These are phyloP conservation scores for Dothiorella sarmentorum DNA, from an alignment of 2,329 filamentous ascomycete species.

Conservation along the genomic window DNA sequence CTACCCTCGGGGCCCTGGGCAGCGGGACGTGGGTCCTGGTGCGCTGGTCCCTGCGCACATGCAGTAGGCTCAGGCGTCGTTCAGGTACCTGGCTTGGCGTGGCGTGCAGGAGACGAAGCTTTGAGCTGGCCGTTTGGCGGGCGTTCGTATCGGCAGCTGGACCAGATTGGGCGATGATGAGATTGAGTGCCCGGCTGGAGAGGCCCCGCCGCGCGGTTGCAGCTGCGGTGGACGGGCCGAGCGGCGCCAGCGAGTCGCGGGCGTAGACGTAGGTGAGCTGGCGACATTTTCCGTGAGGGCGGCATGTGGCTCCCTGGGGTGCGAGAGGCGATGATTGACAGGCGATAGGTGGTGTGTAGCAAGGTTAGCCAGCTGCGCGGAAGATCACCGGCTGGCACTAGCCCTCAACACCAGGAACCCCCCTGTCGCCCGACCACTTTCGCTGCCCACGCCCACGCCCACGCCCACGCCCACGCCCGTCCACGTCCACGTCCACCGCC, in stretches of 20 bases:
- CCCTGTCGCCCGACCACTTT: background rate
- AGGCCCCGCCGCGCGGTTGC: no score
- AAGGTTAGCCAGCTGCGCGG: no score
- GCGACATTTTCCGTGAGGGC: no score
- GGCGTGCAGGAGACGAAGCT: conserved; percentile 6
- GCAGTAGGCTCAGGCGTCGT: background rate
- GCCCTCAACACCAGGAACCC: background rate
- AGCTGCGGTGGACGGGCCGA: background rate
- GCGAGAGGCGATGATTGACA: conserved; percentile 1
- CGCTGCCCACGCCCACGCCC: background rate
- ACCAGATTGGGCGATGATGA: background rate
- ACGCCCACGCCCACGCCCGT: background rate
- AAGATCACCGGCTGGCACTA: background rate
- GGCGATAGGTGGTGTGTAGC: background rate
- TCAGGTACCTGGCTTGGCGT: conserved; percentile 16
- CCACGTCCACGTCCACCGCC: background rate
- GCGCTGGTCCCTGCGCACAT: conserved; percentile 9
- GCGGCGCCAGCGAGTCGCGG: background rate
- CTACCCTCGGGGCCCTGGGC: background rate
- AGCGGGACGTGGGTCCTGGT: conserved; percentile 1
- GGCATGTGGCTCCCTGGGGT: background rate
- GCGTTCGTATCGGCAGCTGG: conserved; percentile 4
- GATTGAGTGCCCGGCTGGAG: no score
- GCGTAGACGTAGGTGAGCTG: no score
- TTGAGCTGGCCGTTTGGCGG: background rate